Percentiles rank a stretch among this genome's conserved stretches.
Conservation (phyloP, 495 filamentous ascomycete species). For the Bryoglossum gracile region DNA sequence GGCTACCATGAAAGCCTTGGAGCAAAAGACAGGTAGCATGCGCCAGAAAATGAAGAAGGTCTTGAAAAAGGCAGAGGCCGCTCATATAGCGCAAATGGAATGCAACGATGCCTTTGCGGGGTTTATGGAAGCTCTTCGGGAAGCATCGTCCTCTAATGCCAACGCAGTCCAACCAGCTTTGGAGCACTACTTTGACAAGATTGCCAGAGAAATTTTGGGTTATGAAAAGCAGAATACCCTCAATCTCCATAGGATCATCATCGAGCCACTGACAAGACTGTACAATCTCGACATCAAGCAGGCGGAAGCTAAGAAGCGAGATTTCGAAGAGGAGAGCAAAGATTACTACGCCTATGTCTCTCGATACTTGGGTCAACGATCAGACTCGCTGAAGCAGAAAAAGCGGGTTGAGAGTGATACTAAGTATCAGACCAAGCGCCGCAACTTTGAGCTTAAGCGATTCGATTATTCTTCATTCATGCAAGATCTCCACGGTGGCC, state of each 20-base stretch:
- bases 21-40: slow-evolving; percentile 97
- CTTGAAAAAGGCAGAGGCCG: slow-evolving; percentile 81
- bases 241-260: slow-evolving; percentile 86
- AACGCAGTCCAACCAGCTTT: slow-evolving; percentile 92
- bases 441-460: slow-evolving; percentile 90
- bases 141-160: slow-evolving; percentile 83
- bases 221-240: slow-evolving; percentile 79
- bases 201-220: slow-evolving; percentile 77
- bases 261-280: slow-evolving; percentile 84
- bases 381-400: slow-evolving; percentile 95
- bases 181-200: slow-evolving; percentile 98
- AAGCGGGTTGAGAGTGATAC: slow-evolving; percentile 88
- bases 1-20: slow-evolving; percentile 92
- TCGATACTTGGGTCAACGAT: slow-evolving; percentile 88
- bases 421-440: slow-evolving; percentile 91
- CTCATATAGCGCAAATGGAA: slow-evolving; percentile 65
- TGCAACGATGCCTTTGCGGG: slow-evolving; percentile 78
- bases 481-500: slow-evolving; percentile 94
- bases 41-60: slow-evolving; percentile 91
- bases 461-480: slow-evolving; percentile 99
- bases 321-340: slow-evolving; percentile 96
- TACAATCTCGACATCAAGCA: slow-evolving; percentile 97
- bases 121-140: slow-evolving; percentile 82
- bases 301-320: slow-evolving; percentile 91
- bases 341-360: slow-evolving; percentile 95